These are phyloP conservation scores for Colletotrichum horii DNA, from an alignment of 2,329 filamentous ascomycete species.

Conservation along the genomic window DNA sequence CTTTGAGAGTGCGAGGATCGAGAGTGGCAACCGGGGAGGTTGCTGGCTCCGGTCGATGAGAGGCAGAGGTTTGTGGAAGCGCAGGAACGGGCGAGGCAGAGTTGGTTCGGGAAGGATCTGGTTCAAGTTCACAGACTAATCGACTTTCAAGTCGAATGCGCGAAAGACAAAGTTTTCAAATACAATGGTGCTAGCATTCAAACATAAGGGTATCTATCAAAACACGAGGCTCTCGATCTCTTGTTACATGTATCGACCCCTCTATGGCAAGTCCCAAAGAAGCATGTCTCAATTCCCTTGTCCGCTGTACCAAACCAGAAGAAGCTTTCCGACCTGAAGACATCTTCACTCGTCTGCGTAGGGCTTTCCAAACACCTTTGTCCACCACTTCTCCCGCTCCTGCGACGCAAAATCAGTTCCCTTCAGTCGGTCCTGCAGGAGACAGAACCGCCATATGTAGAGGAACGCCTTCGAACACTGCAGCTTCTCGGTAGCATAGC, in stretches of 20 bases:
- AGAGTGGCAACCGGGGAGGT: rapidly evolving
- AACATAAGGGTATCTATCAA: background rate
- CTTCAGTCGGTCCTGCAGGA: background rate
- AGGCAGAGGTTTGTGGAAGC: background rate
- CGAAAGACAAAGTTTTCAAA: background rate
- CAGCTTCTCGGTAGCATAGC: background rate
- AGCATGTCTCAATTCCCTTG: background rate
- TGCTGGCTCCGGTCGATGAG: too few species aligned
- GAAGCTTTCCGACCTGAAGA: rapidly evolving
- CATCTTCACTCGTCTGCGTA: background rate
- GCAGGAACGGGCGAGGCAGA: background rate
- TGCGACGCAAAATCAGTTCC: background rate
- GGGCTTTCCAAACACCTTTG: background rate
- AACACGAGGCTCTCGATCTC: background rate
- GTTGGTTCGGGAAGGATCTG: rapidly evolving
- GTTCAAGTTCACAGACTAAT: background rate
- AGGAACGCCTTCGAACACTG: background rate
- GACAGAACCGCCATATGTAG: background rate
- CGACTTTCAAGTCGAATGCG: rapidly evolving
- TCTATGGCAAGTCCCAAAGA: background rate
- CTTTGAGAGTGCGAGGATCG: background rate
- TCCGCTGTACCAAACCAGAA: background rate
- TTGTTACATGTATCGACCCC: background rate
- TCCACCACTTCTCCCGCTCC: background rate
- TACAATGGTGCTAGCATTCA: background rate